These are phyloP conservation scores for Agaricus blazei DNA, from an alignment of 768 basidiomycete genomes.

Conservation along the genomic window DNA sequence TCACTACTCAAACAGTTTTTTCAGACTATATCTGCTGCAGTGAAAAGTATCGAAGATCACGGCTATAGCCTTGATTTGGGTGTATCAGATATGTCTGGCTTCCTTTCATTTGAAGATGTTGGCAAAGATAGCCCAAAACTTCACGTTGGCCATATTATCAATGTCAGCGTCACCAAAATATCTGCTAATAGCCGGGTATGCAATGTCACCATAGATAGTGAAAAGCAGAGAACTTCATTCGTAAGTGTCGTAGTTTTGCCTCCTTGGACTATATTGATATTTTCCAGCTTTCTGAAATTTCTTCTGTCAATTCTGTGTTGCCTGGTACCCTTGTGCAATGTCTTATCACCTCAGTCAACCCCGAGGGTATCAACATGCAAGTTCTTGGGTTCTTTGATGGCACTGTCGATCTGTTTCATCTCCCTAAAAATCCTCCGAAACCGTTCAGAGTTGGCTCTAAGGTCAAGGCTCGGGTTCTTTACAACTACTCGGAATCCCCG, in stretches of 20 bases:
- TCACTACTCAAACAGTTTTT: slow-evolving; percentile 9
- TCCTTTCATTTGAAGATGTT: slow-evolving; percentile 75
- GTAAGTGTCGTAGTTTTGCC: slow-evolving; percentile 34
- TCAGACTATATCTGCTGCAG: slow-evolving; percentile 70
- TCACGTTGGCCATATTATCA: slow-evolving; percentile 61
- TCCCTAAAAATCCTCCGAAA: slow-evolving; percentile 40
- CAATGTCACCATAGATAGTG: slow-evolving; percentile 54
- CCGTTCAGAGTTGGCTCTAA: slow-evolving; percentile 63
- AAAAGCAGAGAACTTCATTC: slow-evolving; percentile 42
- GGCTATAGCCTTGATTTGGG: slow-evolving; percentile 91
- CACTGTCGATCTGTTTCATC: slow-evolving; percentile 79
- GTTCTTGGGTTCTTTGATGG: slow-evolving; percentile 90
- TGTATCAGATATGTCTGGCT: slow-evolving; percentile 72
- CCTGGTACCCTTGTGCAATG: slow-evolving; percentile 83
- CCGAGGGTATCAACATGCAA: slow-evolving; percentile 80
- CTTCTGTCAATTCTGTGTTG: slow-evolving; percentile 74
- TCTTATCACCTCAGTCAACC: slow-evolving; percentile 70
- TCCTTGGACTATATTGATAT: background rate
- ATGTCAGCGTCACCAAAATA: slow-evolving; percentile 60
- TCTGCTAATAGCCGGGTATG: slow-evolving; percentile 78
- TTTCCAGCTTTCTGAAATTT: slow-evolving; percentile 67
- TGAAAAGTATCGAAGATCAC: slow-evolving; percentile 89
- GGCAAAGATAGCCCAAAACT: slow-evolving; percentile 29
- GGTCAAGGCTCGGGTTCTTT: slow-evolving; percentile 81
- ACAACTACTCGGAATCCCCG: slow-evolving; percentile 70